These are phyloP conservation scores for Cucurbita ficifolia DNA, from an alignment of 306 rosid species.

Conservation along the genomic window DNA sequence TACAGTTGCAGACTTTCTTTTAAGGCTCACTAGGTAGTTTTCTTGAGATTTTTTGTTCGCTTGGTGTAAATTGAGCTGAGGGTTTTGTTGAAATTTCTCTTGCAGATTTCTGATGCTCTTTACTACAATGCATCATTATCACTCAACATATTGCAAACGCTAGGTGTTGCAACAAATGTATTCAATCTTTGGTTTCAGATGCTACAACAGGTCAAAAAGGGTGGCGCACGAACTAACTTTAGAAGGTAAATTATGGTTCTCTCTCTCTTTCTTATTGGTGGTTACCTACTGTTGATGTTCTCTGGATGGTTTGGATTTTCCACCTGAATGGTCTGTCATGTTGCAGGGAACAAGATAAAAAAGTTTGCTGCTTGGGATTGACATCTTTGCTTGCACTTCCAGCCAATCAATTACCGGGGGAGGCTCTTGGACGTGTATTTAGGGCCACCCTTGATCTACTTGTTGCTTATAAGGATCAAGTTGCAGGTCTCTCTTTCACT, in stretches of 20 bases:
- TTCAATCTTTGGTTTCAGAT: constrained; percentile 86
- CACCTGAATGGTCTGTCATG: not conserved
- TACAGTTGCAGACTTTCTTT: not conserved
- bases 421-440: constrained; percentile 82
- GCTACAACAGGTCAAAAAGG: constrained; percentile 73
- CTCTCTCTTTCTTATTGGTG: not conserved
- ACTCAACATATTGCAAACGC: constrained; percentile 56
- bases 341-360: constrained; percentile 86
- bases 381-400: constrained; percentile 70
- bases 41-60: not conserved
- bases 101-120: constrained; percentile 85
- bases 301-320: constrained; percentile 1
- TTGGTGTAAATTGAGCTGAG: not conserved
- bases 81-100: constrained; percentile 1
- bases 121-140: constrained; percentile 72
- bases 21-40: not conserved
- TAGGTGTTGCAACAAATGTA: constrained; percentile 69
- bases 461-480: constrained; percentile 84
- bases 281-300: not conserved
- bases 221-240: constrained; percentile 61
- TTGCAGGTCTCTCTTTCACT: constrained; percentile 43
- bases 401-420: constrained; percentile 57
- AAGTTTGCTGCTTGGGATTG: constrained; percentile 90
- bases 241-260: constrained; percentile 31
- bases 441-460: constrained; percentile 79